A percentile compares a stretch with the other conserved stretches of the same genome.
Evolutionary conservation across 2,329 filamentous ascomycete genomes (phyloP).

Genomic region (Fulvia fulva): DNA sequence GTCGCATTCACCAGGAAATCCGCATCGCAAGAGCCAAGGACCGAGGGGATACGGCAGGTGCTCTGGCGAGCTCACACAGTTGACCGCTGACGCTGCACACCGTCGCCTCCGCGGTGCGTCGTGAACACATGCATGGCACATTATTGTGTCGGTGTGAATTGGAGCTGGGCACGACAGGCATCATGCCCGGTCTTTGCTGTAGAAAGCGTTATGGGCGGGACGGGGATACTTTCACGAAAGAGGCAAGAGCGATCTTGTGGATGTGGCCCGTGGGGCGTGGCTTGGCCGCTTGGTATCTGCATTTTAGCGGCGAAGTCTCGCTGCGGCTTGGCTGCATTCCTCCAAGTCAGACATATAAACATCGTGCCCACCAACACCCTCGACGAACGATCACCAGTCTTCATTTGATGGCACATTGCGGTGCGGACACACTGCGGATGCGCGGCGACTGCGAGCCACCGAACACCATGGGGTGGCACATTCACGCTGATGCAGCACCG

Average conservation of each 20-base stretch:
- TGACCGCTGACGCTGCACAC: no score
- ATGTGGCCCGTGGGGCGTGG: no score
- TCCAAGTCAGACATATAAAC: not conserved
- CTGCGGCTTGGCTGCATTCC: not conserved
- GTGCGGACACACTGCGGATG: no score
- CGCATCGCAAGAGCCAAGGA: not conserved
- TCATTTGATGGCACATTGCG: no score
- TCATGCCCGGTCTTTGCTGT: not conserved
- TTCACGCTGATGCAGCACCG: no score
- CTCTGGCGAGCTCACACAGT: not conserved
- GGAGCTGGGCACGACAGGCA: not conserved
- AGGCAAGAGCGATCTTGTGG: not conserved
- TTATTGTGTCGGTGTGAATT: not conserved
- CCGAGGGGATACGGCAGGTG: not conserved
- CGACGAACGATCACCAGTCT: not conserved
- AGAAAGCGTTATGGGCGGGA: no score
- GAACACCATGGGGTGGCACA: no score
- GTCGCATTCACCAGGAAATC: not conserved
- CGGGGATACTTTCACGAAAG: not conserved
- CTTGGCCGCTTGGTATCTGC: not conserved
- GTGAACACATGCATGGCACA: not conserved
- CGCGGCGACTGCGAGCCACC: no score
- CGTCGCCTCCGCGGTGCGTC: no score
- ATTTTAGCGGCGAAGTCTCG: not conserved
- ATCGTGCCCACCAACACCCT: not conserved